Percentiles rank a stretch among this genome's conserved stretches.
phyloP scores from a whole-genome alignment of 768 basidiomycete species.

The Amanita brunnescens region DNA sequence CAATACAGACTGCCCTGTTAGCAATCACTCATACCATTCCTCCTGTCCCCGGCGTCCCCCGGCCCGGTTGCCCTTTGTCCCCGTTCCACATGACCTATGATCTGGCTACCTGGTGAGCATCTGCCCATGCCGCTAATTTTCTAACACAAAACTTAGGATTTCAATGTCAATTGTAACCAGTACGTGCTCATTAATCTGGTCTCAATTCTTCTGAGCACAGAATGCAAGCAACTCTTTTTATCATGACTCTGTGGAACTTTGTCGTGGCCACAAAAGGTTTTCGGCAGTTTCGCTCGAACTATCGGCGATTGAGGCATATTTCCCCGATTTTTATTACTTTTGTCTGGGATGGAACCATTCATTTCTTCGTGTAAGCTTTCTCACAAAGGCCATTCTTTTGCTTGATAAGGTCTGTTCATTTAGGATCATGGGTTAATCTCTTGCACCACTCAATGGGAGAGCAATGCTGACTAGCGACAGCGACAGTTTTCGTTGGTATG shows the following conservation, averaged over 20 bases:
- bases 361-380: not conserved
- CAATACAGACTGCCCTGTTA: not conserved
- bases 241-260: slow-evolving; percentile 1
- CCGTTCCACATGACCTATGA: not conserved
- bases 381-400: no score
- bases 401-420: not conserved
- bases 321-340: not conserved
- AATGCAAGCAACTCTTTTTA: not conserved
- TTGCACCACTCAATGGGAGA: no score
- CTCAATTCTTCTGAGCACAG: no score
- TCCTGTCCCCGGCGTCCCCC: not conserved
- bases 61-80: not conserved
- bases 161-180: not conserved
- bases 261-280: no score
- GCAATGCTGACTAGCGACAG: no score
- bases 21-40: not conserved
- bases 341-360: not conserved
- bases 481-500: no score
- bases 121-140: no score
- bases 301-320: no score
- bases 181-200: not conserved
- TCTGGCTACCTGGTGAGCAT: not conserved
- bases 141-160: not conserved
- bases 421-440: no score
- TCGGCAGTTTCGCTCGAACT: no score